phyloP scores from a whole-genome alignment of 2,329 filamentous ascomycete species.

The Calonectria pseudoturangicola region DNA sequence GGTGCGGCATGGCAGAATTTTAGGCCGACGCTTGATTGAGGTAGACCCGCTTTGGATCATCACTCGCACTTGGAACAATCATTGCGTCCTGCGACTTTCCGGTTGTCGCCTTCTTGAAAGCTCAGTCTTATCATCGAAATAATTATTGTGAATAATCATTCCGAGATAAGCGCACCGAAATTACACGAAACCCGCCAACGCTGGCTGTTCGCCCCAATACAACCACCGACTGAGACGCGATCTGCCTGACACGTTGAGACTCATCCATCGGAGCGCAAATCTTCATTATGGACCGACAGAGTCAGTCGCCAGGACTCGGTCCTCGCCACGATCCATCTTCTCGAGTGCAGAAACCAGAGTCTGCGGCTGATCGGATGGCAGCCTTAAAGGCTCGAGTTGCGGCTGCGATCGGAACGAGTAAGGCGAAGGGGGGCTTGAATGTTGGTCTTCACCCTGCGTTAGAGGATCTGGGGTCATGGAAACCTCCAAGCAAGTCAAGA shows the following conservation, averaged over 20 bases:
- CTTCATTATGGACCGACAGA: conserved; percentile 70
- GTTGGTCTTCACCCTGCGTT: conserved; percentile 87
- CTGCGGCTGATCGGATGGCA: conserved; percentile 80
- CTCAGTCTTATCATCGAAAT: not conserved
- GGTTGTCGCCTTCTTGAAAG: not conserved
- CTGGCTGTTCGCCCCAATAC: not conserved
- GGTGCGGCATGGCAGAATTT: conserved; percentile 66
- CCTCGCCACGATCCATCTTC: conserved; percentile 73
- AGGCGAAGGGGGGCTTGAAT: conserved; percentile 80
- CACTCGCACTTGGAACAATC: not conserved
- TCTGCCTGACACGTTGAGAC: not conserved
- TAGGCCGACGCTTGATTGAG: conserved; percentile 40
- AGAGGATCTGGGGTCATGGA: conserved; percentile 71
- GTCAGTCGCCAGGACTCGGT: conserved; percentile 70
- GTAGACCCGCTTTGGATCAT: conserved; percentile 26
- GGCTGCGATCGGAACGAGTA: conserved; percentile 79
- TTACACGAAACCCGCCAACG: not conserved
- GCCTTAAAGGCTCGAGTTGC: conserved; percentile 87
- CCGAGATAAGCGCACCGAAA: not conserved
- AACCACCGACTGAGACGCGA: not conserved
- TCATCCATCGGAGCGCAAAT: conserved; percentile 10
- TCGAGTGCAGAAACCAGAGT: conserved; percentile 73
- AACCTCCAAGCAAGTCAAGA: conserved; percentile 63
- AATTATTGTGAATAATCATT: not conserved
- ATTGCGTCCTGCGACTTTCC: not conserved